Evolutionary conservation across 176 grass and related monocot species (phyloP).

Genomic region (Alloteropsis semialata): DNA sequence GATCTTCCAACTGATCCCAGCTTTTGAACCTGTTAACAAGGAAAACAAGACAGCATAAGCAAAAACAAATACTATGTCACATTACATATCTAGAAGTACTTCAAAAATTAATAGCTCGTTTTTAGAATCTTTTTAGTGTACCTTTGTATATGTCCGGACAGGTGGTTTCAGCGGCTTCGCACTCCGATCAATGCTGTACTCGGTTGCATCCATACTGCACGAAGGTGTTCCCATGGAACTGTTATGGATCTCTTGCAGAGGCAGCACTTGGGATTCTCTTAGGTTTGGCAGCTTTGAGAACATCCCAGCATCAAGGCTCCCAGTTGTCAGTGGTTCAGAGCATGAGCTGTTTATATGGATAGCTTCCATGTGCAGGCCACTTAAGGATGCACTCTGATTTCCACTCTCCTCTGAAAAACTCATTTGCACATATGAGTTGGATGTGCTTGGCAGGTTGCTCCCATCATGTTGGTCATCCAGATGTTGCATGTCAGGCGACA

Average conservation of each 20-base stretch:
- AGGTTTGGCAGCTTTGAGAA: slow-evolving; percentile 53
- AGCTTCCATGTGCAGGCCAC: slow-evolving; percentile 43
- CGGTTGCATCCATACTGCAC: slow-evolving; percentile 62
- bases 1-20: slow-evolving; percentile 94
- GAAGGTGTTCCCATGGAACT: slow-evolving; percentile 66
- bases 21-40: slow-evolving; percentile 73
- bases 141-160: slow-evolving; percentile 93
- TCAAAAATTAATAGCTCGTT: neutral
- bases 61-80: neutral
- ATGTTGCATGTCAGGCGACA: slow-evolving; percentile 65
- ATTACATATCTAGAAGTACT: neutral
- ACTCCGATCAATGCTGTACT: slow-evolving; percentile 52
- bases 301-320: slow-evolving; percentile 33
- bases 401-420: slow-evolving; percentile 58
- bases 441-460: slow-evolving; percentile 48
- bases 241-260: slow-evolving; percentile 55
- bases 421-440: slow-evolving; percentile 64
- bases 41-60: slow-evolving; percentile 8
- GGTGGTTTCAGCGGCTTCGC: slow-evolving; percentile 56
- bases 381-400: slow-evolving; percentile 38
- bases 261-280: slow-evolving; percentile 42
- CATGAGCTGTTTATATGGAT: slow-evolving; percentile 44
- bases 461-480: slow-evolving; percentile 43
- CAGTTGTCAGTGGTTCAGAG: slow-evolving; percentile 27
- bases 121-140: neutral